Conservation (phyloP, 805 yeast species). For the Suhomyces canberraensis region DNA sequence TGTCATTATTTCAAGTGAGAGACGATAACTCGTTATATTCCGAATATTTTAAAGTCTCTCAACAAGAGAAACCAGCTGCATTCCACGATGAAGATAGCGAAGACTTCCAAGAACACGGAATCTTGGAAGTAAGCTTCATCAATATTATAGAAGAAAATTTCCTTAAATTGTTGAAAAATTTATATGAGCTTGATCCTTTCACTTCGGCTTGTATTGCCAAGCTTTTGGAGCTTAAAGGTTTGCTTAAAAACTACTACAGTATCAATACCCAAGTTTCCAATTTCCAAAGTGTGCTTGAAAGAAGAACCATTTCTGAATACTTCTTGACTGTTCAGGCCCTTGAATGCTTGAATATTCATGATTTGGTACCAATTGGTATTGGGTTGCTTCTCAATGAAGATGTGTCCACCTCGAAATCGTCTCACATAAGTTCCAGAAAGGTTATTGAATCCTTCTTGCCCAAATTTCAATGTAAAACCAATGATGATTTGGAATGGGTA, state of each 20-base stretch:
- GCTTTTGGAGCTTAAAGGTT: slow-evolving; percentile 61
- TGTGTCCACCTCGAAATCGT: slow-evolving; percentile 43
- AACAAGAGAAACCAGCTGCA: slow-evolving; percentile 29
- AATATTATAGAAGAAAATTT: slow-evolving; percentile 55
- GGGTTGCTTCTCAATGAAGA: slow-evolving; percentile 49
- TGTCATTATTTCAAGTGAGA: slow-evolving; percentile 55
- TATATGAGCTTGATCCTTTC: slow-evolving; percentile 59
- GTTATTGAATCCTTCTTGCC: slow-evolving; percentile 59
- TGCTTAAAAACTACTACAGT: slow-evolving; percentile 40
- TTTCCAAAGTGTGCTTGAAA: slow-evolving; percentile 10
- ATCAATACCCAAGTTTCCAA: slow-evolving; percentile 11
- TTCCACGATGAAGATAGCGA: slow-evolving; percentile 34
- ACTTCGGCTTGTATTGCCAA: slow-evolving; percentile 63
- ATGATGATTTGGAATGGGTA: slow-evolving; percentile 80
- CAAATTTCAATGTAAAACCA: slow-evolving; percentile 55
- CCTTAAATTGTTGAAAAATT: slow-evolving; percentile 53
- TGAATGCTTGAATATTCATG: slow-evolving; percentile 49
- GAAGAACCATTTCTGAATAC: slow-evolving; percentile 49
- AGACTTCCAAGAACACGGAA: slow-evolving; percentile 18
- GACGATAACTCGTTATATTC: slow-evolving; percentile 38
- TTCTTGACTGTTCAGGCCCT: slow-evolving; percentile 55
- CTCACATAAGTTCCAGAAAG: slow-evolving; percentile 27
- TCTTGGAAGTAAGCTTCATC: slow-evolving; percentile 43
- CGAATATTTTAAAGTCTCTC: slow-evolving; percentile 33
- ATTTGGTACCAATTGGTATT: slow-evolving; percentile 63